phyloP scores from a whole-genome alignment of 2,329 filamentous ascomycete genomes.

The Aspergillus japonicus region DNA sequence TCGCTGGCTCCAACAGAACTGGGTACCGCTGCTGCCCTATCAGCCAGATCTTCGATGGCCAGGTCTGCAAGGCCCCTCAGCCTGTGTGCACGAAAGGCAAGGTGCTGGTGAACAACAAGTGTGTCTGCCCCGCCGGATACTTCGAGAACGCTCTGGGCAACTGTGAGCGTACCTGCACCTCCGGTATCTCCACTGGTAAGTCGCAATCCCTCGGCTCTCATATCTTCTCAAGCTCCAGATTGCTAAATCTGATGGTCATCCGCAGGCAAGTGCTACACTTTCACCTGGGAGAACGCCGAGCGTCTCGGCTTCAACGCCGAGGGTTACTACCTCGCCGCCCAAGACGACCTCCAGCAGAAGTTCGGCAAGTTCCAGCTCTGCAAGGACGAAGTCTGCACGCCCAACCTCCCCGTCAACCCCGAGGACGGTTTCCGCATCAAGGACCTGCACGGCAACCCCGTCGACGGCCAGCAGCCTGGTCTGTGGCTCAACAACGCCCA shows the following conservation, averaged over 20 bases:
- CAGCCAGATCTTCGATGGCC: slow-evolving; percentile 9
- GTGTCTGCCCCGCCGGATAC: slow-evolving; percentile 4
- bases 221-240: no score
- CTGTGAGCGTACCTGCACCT: slow-evolving; percentile 5
- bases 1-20: slow-evolving; percentile 10
- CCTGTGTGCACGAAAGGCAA: slow-evolving; percentile 11
- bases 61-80: slow-evolving; percentile 4
- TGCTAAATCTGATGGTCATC: not conserved
- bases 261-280: slow-evolving; percentile 16
- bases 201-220: not conserved
- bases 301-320: slow-evolving; percentile 12
- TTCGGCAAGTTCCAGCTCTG: slow-evolving; percentile 18
- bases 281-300: slow-evolving; percentile 12
- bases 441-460: slow-evolving; percentile 11
- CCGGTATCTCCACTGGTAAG: slow-evolving; percentile 9
- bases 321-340: slow-evolving; percentile 7
- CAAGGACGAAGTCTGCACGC: slow-evolving; percentile 7
- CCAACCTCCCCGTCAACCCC: slow-evolving; percentile 4
- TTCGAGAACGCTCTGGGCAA: not conserved
- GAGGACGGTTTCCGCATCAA: slow-evolving; percentile 9
- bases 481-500: slow-evolving; percentile 15
- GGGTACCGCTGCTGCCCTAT: slow-evolving; percentile 13
- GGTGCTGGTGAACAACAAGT: slow-evolving; percentile 9
- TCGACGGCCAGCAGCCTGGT: slow-evolving; percentile 2
- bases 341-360: slow-evolving; percentile 9